These are phyloP conservation scores for Verbascum thapsus DNA, from an alignment of 257 asterid species.

Conservation along the genomic window DNA sequence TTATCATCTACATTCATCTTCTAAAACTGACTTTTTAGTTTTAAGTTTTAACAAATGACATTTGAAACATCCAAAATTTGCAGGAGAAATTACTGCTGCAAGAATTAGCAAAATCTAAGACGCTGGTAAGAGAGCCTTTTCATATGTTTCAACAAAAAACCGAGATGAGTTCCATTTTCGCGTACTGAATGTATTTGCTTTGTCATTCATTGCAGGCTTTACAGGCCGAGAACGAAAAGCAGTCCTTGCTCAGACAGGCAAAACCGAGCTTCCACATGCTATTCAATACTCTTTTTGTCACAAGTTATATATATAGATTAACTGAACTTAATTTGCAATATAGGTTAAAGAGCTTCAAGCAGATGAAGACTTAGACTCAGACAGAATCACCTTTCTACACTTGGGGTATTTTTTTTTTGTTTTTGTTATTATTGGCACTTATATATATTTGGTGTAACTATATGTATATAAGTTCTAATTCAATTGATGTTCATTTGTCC, in stretches of 20 bases:
- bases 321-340: conserved; percentile 3
- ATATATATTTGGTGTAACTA: too few species aligned
- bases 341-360: too few species aligned
- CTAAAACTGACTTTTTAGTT: not conserved
- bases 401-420: too few species aligned
- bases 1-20: not conserved
- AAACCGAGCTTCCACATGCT: conserved; percentile 18
- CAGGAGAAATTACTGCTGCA: conserved; percentile 42
- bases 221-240: conserved; percentile 30
- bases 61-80: conserved; percentile 26
- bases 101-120: conserved; percentile 39
- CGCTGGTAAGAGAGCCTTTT: conserved; percentile 39
- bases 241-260: conserved; percentile 48
- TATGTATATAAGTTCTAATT: too few species aligned
- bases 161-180: not conserved
- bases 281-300: conserved; percentile 18
- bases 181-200: too few species aligned
- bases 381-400: too few species aligned
- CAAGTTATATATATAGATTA: not conserved
- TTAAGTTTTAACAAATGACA: too few species aligned
- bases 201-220: too few species aligned
- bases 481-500: too few species aligned
- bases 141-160: not conserved
- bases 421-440: too few species aligned
- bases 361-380: too few species aligned